Evolutionary conservation across 257 asterid genomes (phyloP), one percentile per base, ranked within the genome.

Genomic region (Solanum sitiens): DNA sequence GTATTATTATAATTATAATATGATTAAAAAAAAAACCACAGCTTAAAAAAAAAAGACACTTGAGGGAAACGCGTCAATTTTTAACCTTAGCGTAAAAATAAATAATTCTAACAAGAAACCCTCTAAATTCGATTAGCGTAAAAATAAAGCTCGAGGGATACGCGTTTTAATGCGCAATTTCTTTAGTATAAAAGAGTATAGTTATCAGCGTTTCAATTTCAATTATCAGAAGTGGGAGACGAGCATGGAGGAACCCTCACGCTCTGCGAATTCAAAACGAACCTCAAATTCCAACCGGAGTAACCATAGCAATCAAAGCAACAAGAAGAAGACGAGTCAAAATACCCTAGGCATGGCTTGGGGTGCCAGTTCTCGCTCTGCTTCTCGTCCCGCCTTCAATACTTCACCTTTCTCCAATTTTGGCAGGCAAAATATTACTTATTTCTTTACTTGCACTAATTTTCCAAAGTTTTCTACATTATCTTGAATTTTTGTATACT

Each of bases 321-420:
- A 88, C 25, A 95, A 87, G 79, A 95, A 91, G 93, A 94, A 90
- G 96, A 94, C 83, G 87, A 86, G 89, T 79, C 98, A 94, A 92
- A 95, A 92, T 86, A 93, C 98, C 91, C 94, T 94, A 37, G 98
- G 98, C 68, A 91, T 94, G 98, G 94, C 98, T 84, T 97, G 99
- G 98, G 98, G 98, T 25, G 87, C 98, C 11, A 93, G 92, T 93
- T 96, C 98, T 67, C 93, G 87, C 25, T 91, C 98, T 59, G 89
- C 98, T 40, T 92, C 97, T 83, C 94, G 95, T 67, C 83, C 98
- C 50, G 67, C 92, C 77, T 94, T 87, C 89, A 93, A 93, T 68
- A 92, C 50, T 88, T 93, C 99, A 30, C 98, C 98, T 9, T 95
- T 97, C 91, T 68, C 99, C 68, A 93, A 95, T 92, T 92, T 97